Conservation (phyloP, 108 stramenopile species). For the Conticribra weissflogii region DNA sequence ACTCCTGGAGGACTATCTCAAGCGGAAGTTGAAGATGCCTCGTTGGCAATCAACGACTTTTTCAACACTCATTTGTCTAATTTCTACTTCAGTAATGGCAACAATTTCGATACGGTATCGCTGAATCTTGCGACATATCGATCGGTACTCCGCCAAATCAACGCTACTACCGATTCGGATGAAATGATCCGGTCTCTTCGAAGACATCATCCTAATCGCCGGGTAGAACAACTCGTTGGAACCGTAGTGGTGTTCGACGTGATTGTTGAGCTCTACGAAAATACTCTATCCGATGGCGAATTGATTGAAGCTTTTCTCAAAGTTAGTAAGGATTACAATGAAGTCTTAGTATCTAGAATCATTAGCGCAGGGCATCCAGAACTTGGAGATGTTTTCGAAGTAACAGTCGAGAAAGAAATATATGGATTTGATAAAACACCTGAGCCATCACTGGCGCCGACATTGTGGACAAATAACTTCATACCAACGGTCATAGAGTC, state of each 20-base stretch:
- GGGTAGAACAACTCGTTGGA: background rate
- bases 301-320: background rate
- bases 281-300: background rate
- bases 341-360: background rate
- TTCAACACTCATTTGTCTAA: background rate
- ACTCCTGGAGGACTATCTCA: background rate
- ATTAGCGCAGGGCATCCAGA: background rate
- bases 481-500: background rate
- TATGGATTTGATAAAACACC: too few species aligned
- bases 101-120: background rate
- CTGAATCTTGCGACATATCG: background rate
- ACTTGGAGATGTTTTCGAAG: background rate
- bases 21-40: background rate
- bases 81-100: background rate
- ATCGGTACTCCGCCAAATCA: background rate
- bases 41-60: background rate
- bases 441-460: background rate
- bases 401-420: background rate
- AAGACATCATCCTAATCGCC: background rate
- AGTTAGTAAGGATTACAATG: background rate
- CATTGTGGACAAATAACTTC: background rate
- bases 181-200: background rate
- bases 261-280: background rate
- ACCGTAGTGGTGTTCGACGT: background rate
- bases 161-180: background rate